phyloP scores from a whole-genome alignment of 1,284 basidiomycete genomes.

The Ceratobasidium sp. region DNA sequence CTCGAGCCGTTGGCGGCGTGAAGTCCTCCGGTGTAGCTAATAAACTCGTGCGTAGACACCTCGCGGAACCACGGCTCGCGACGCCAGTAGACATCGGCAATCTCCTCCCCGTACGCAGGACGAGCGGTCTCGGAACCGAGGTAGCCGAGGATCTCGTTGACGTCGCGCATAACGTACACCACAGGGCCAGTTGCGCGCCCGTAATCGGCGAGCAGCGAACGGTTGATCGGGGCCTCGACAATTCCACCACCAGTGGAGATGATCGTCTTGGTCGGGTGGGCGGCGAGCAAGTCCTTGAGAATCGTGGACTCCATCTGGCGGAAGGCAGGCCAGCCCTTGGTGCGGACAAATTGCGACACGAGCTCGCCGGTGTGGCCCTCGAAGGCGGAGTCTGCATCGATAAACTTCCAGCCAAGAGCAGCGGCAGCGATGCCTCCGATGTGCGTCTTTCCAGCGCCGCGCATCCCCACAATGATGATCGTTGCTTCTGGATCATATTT shows the following conservation, averaged over 20 bases:
- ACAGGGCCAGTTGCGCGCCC: conserved; percentile 69
- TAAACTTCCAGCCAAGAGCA: conserved; percentile 75
- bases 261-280: conserved; percentile 71
- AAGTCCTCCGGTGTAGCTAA: conserved; percentile 72
- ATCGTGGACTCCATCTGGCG: conserved; percentile 69
- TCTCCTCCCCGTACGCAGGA: conserved; percentile 87
- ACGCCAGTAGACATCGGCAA: conserved; percentile 84
- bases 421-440: conserved; percentile 83
- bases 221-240: conserved; percentile 83
- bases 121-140: conserved; percentile 79
- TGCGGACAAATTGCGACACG: conserved; percentile 81
- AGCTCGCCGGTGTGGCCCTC: conserved; percentile 70
- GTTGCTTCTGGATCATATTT: conserved; percentile 66
- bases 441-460: conserved; percentile 95
- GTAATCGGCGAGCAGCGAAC: conserved; percentile 77
- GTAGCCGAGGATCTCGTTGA: conserved; percentile 79
- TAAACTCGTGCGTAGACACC: conserved; percentile 86
- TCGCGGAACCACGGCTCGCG: conserved; percentile 90
- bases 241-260: conserved; percentile 96
- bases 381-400: conserved; percentile 91
- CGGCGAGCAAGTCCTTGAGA: conserved; percentile 69
- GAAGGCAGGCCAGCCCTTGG: conserved; percentile 83
- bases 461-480: conserved; percentile 93
- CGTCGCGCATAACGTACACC: conserved; percentile 75
- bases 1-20: conserved; percentile 43